Evolutionary conservation across 768 basidiomycete species (phyloP).

Genomic region (Rickenella mellea): DNA sequence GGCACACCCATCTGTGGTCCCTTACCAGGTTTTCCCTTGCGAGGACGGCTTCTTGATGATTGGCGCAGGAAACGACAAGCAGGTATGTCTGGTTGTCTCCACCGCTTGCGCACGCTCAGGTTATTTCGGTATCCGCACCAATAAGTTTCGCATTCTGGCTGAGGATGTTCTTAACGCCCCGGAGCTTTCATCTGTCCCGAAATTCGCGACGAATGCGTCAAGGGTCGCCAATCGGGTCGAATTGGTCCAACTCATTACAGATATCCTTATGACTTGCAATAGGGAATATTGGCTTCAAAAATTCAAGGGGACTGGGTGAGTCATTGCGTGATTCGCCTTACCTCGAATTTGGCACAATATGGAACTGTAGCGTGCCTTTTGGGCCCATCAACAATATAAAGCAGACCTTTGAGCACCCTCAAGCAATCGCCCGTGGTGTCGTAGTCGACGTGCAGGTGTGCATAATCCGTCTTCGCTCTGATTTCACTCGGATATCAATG

Average conservation of each 20-base stretch:
- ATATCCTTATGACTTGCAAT: conserved; percentile 42
- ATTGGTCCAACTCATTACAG: conserved; percentile 59
- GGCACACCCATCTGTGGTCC: conserved; percentile 87
- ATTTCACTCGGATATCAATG: neutral
- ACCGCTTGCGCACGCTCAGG: too few species aligned
- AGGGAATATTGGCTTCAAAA: conserved; percentile 68
- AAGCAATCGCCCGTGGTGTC: conserved; percentile 68
- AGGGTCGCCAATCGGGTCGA: conserved; percentile 70
- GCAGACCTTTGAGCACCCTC: conserved; percentile 84
- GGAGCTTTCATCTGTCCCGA: conserved; percentile 46
- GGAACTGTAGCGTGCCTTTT: conserved; percentile 53
- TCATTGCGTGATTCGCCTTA: conserved; percentile 5
- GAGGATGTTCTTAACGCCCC: conserved; percentile 53
- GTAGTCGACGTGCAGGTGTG: conserved; percentile 72
- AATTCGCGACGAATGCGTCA: conserved; percentile 63
- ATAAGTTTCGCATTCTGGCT: conserved; percentile 62
- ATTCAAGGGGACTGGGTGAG: conserved; percentile 73
- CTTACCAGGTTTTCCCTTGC: conserved; percentile 87
- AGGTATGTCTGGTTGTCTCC: conserved; percentile 31
- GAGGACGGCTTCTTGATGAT: conserved; percentile 88
- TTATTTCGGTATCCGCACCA: too few species aligned
- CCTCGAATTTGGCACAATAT: conserved; percentile 6
- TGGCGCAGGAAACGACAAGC: conserved; percentile 84
- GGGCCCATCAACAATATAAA: conserved; percentile 89
- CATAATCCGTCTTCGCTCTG: conserved; percentile 2